Evolutionary conservation across 805 yeast species (phyloP), one percentile per base, ranked within the genome.

Genomic region (Teunomyces panamensis): DNA sequence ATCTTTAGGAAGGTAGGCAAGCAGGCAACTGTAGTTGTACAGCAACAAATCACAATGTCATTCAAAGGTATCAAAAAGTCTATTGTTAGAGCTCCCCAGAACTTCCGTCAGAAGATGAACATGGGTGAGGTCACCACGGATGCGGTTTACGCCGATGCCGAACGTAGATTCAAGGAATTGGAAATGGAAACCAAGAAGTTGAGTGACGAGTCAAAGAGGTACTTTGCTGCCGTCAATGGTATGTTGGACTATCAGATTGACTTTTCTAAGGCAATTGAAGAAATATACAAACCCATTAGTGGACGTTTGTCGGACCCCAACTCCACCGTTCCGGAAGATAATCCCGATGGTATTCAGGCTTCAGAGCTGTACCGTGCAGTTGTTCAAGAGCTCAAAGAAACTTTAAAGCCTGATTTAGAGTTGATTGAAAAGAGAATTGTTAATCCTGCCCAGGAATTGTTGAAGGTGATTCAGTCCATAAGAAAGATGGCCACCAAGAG

Each of bases 311-410:
- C 94, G 11, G 98, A 94, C 64, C 97, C 97, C 6, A 87, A 84
- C 61, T 81, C 94, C 6, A 68, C 89, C 2, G 79, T 82, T 42
- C 91, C 91, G 0, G 99, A 94, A 64, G 97, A 95, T 56, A 91
- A 91, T 62, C 97, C 97, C 3, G 96, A 94, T 45, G 99, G 98
- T 57, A 89, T 94, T 55, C 84, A 87, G 60, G 99, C 99, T 0
- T 82, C 95, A 59, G 96, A 87, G 62, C 96, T 87, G 64, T 94
- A 91, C 68, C 77, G 96, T 49, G 95, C 80, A 37, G 85, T 90
- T 47, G 97, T 94, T 32, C 79, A 81, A 44, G 97, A 91, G 51
- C 74, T 94, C 57, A 94, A 91, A 69, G 84, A 81, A 47, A 83
- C 89, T 2, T 74, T 94, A 60, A 86, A 89, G 62, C 99, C 99